phyloP scores from a whole-genome alignment of 441 rosid genomes.

The Metrosideros polymorpha region DNA sequence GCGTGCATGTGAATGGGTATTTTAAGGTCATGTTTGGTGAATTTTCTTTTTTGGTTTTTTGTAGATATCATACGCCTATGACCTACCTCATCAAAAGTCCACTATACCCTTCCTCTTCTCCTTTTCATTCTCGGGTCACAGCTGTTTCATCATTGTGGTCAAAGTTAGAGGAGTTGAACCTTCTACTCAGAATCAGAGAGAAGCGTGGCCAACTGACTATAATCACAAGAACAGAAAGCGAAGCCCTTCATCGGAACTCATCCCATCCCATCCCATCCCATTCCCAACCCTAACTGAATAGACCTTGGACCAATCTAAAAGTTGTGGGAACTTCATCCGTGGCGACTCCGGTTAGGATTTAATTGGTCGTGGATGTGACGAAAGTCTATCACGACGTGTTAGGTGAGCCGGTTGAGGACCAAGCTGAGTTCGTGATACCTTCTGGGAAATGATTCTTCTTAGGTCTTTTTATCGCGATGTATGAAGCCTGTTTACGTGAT shows the following conservation, averaged over 20 bases:
- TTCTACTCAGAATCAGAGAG: not conserved
- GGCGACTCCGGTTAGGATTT: not conserved
- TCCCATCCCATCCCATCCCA: not conserved
- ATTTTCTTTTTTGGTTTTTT: not conserved
- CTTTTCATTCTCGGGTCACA: not conserved
- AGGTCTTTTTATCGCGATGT: too few species aligned
- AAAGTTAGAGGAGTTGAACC: not conserved
- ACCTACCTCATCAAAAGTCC: not conserved
- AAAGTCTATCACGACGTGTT: not conserved
- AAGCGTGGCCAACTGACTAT: not conserved
- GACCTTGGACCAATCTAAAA: not conserved
- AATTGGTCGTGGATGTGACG: not conserved
- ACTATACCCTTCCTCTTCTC: not conserved
- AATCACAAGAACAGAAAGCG: not conserved
- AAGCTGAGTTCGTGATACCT: not conserved
- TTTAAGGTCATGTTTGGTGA: not conserved
- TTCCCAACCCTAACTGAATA: not conserved
- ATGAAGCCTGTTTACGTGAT: too few species aligned
- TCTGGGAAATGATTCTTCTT: not conserved
- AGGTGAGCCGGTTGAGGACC: not conserved
- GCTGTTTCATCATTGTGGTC: not conserved
- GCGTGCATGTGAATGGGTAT: not conserved
- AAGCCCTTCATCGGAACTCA: not conserved
- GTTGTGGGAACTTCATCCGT: not conserved
- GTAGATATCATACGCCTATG: not conserved